phyloP scores from a whole-genome alignment of 805 yeast genomes.

The Teunomyces tritomae region DNA sequence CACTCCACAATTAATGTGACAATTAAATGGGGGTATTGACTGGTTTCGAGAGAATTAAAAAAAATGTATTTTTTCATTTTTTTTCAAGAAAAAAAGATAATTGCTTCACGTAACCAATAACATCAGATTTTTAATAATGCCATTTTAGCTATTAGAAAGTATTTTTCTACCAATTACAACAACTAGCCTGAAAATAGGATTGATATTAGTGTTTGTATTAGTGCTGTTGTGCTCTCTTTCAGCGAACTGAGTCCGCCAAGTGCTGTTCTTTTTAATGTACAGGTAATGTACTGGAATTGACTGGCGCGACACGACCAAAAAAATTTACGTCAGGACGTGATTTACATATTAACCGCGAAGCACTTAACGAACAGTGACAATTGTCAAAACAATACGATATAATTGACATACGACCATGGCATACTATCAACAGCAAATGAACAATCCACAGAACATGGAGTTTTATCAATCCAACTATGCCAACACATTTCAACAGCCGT shows the following conservation, averaged over 20 bases:
- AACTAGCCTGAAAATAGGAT: no score
- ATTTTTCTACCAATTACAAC: no score
- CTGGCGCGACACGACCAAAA: constrained; percentile 2
- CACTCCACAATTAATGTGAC: no score
- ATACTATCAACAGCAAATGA: constrained; percentile 36
- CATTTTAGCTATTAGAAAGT: background rate
- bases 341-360: background rate
- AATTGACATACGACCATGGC: constrained; percentile 26
- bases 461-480: constrained; percentile 43
- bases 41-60: no score
- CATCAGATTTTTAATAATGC: background rate
- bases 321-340: constrained; percentile 4
- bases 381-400: no score
- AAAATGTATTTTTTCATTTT: background rate
- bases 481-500: constrained; percentile 21
- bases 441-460: constrained; percentile 37
- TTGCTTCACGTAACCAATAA: background rate
- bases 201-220: no score
- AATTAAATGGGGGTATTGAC: no score
- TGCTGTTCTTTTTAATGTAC: background rate
- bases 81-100: background rate
- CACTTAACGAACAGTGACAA: no score
- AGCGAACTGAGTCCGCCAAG: background rate
- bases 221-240: no score
- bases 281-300: background rate